Percentiles rank a stretch among this genome's conserved stretches.
Evolutionary conservation across 1,139 yeast genomes (phyloP).

Genomic region (Lodderomyces metapsilosis): DNA sequence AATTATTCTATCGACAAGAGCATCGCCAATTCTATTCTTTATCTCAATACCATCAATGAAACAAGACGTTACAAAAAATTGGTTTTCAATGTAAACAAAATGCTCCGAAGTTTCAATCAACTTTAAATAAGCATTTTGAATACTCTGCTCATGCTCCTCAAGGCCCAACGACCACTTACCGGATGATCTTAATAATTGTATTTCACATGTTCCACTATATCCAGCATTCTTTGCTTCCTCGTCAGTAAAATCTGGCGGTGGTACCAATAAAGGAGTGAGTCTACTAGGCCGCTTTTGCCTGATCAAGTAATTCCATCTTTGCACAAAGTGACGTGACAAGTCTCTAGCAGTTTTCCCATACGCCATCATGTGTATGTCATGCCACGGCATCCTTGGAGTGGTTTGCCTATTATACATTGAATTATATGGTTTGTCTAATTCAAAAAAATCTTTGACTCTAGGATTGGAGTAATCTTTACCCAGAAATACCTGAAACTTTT

Average conservation of each 20-base stretch:
- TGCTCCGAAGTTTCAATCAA: constrained; percentile 90
- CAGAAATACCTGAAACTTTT: constrained; percentile 74
- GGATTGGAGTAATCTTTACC: constrained; percentile 99
- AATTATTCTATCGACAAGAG: constrained; percentile 89
- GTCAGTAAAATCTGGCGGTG: constrained; percentile 83
- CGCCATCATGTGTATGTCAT: constrained; percentile 95
- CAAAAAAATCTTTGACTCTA: constrained; percentile 81
- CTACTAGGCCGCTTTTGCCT: constrained; percentile 95
- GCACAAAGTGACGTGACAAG: constrained; percentile 89
- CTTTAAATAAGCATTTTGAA: constrained; percentile 88
- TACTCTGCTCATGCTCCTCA: constrained; percentile 80
- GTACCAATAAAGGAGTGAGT: constrained; percentile 85
- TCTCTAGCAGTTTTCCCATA: constrained; percentile 97
- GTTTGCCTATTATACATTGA: constrained; percentile 84
- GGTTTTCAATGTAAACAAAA: constrained; percentile 91
- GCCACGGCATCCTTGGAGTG: constrained; percentile 99
- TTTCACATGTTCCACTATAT: constrained; percentile 84
- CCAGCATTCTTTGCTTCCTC: constrained; percentile 66
- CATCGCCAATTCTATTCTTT: constrained; percentile 92
- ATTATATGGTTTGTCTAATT: constrained; percentile 81
- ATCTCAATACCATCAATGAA: constrained; percentile 82
- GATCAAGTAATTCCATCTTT: constrained; percentile 92
- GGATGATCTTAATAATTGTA: constrained; percentile 84
- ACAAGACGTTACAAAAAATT: constrained; percentile 87
- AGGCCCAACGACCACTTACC: constrained; percentile 93